Base-by-base conservation (phyloP, 345 rosid genomes). In the Linum usitatissimum region DNA sequence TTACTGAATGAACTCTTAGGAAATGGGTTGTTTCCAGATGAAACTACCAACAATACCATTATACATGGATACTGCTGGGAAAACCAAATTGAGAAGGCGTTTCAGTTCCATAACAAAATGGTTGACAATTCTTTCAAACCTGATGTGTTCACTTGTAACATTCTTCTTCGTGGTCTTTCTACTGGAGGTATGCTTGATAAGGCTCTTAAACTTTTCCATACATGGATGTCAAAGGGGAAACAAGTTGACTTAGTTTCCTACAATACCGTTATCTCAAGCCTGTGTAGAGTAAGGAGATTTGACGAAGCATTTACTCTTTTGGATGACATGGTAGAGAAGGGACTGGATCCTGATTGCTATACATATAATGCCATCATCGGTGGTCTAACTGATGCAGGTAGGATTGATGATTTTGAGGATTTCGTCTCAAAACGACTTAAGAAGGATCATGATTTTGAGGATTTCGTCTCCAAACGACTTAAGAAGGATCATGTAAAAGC, bases 131-230 rank as follows among this genome's bases (percentile, higher is more conserved):
- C 86, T 9, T 83, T 87, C 67, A 85, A 83, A 68, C 93, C 96
- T 6, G 81, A 80, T 66, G 66, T 66, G 31, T 74, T 72, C 71
- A 80, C 93, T 12, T 84, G 82, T 65, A 92, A 85, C 70, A 80
- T 87, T 76, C 91, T 92, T 62, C 91, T 92, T 61, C 62, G 64
- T 30, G 95, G 91, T 64, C 87, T 89, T 67, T 92, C 95, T 72
- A 74, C 70, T 23, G 81, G 81, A 57, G 83, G 93, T 42, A 71
- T 82, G 93, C 79, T 84, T 51, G 95, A 87, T 31, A 89, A 87
- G 73, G 95, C 95, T 58, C 81, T 92, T 65, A 82, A 77, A 62
- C 91, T 89, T 80, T 89, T 89, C 75, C 63, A 81, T 59, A 64
- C 82, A 0, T 87, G 87, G 81, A 75, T 77, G 64, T 79, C 77